phyloP scores from a whole-genome alignment of 2,329 filamentous ascomycete species.

The Aspergillus sp. region DNA sequence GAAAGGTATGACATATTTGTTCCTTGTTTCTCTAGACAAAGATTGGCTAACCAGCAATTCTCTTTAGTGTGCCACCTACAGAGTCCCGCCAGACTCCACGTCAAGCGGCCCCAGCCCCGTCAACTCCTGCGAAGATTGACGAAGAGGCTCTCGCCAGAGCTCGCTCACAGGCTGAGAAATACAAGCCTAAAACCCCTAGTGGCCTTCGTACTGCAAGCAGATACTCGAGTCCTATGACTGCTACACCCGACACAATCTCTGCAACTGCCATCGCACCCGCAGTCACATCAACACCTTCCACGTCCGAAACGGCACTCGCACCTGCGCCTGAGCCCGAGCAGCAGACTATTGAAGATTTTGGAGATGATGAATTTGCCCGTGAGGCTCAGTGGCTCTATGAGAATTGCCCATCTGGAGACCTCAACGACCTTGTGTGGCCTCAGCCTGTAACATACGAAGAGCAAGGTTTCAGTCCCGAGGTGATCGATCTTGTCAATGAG shows the following conservation, averaged over 20 bases:
- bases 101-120: constrained; percentile 18
- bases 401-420: constrained; percentile 28
- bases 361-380: constrained; percentile 26
- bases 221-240: constrained; percentile 27
- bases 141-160: constrained; percentile 38
- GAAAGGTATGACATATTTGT: constrained; percentile 17
- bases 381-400: constrained; percentile 32
- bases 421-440: constrained; percentile 28
- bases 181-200: constrained; percentile 48
- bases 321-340: constrained; percentile 1
- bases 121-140: constrained; percentile 27
- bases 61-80: constrained; percentile 13
- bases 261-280: neutral
- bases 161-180: constrained; percentile 42
- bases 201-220: constrained; percentile 41
- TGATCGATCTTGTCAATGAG: constrained; percentile 16
- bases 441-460: constrained; percentile 17
- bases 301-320: neutral
- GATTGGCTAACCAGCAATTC: constrained; percentile 4
- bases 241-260: constrained; percentile 19
- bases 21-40: neutral
- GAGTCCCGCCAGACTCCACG: constrained; percentile 17
- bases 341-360: constrained; percentile 18
- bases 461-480: constrained; percentile 17
- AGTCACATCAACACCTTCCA: neutral